Evolutionary conservation across 805 yeast genomes (phyloP), one percentile per base, ranked within the genome.

Genomic region (Candida argentea): DNA sequence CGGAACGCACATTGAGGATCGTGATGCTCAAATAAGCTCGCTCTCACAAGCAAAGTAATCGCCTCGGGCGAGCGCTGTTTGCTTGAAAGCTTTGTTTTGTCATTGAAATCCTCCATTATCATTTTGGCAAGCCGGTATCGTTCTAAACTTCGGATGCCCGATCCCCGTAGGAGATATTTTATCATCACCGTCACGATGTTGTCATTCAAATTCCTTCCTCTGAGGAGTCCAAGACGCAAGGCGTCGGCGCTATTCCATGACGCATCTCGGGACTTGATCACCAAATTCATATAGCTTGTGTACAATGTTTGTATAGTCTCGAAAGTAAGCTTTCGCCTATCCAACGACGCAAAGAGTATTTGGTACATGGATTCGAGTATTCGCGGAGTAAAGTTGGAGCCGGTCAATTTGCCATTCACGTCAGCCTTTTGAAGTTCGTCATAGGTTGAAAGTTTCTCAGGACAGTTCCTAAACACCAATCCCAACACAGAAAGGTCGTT

Each of bases 1-100:
- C 38, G 22, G n/a, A 50, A 34, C 2, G 66, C 66, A 41, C 54
- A 57, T 6, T 35, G 28, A 25, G 46, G 39, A 32, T 61, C 66
- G 9, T 50, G 38, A 33, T 59, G 62, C n/a, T 40, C 31, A 12
- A 40, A 22, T 20, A 61, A 40, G 12, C 55, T 42, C n/a, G 55
- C 38, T 22, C 42, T 38, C 7, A 60, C 44, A 36, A 61, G 35
- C 8, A 58, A 29, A 24, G 55, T 64, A 4, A 50, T 39, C 17
- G 50, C 34, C 14, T 45, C 48, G 1, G 50, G 40, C 5, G 45
- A 42, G 3, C 46, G 38, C 8, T 37, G 20, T 3, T 21, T 25
- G 2, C 50, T 28, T 4, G 33, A 30, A 9, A 46, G 18, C 2
- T 34, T 24, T 9, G 38, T 26, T 8, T 34, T 27, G 5, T 40